Evolutionary conservation across 805 yeast species (phyloP), one percentile per base, ranked within the genome.

Genomic region (Vanderwaltozyma polyspora): DNA sequence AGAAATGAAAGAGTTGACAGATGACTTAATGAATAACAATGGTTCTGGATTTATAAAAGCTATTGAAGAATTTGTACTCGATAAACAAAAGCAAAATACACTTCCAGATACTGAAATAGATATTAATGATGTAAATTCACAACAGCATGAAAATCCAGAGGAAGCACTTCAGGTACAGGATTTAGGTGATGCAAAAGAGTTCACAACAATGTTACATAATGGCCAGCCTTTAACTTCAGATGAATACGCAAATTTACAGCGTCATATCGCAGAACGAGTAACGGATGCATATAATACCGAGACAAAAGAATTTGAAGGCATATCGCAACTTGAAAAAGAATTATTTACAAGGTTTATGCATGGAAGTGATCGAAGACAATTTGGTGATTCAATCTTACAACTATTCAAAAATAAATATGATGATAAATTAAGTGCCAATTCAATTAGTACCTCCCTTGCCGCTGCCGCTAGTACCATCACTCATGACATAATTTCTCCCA

Each of bases 41-140:
- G 94, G 94, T n/a, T 69, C 70, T 42, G 72, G 76, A 28, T 82
- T 85, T 42, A 68, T 84, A 22, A 78, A 78, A 42, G 77, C 83
- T 68, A 78, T 86, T 73, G 93, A 84, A 53, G 69, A 74, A 34
- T 62, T 82, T 29, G 82, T 85, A 3, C 69, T 70, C 37, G 67
- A 74, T 29, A 59, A 41, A 17, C 39, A 41, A 6, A 16, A 19
- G 8, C 15, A 29, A n/a, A n/a, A 14, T 19, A 19, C 22, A 16
- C 19, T 9, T 11, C 10, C 16, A 19, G 15, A 16, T 3, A 19
- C 22, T 2, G n/a, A 14, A 7, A 14, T 21, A 18, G 25, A 21
- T 22, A n/a, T 19, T 19, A 21, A 7, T 21, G 10, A 12, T 15
- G 12, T 12, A 8, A 23, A 23, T 17, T 12, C 16, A 15, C 9